Percentiles rank a stretch among this genome's conserved stretches.
Evolutionary conservation across 2,329 filamentous ascomycete genomes (phyloP).

Genomic region (Sclerotinia subarctica): DNA sequence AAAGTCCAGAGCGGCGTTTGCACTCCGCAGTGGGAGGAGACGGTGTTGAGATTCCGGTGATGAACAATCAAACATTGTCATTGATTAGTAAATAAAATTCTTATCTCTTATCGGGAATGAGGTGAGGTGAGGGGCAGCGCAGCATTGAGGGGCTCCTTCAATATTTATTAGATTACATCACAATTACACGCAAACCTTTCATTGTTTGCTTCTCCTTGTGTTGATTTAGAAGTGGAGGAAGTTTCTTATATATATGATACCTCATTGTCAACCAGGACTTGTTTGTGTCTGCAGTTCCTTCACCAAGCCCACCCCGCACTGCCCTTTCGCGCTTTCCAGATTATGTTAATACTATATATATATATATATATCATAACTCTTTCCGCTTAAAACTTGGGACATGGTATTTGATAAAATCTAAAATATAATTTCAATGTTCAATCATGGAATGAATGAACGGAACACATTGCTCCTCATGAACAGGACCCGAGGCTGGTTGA

Average conservation of each 20-base stretch:
- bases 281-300: neutral
- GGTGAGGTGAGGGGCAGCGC: too few relatives aligned
- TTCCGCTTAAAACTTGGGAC: too few relatives aligned
- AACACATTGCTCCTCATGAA: neutral
- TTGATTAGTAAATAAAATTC: constrained; percentile 13
- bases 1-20: constrained; percentile 2
- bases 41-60: constrained; percentile 19
- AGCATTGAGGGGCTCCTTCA: neutral
- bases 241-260: neutral
- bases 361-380: too few relatives aligned
- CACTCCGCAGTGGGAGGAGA: constrained; percentile 18
- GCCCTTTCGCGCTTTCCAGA: neutral
- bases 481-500: neutral
- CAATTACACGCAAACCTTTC: neutral
- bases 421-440: neutral
- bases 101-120: constrained; percentile 22
- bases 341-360: neutral
- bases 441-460: neutral
- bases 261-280: too few relatives aligned
- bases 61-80: constrained; percentile 1
- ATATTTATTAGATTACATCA: neutral
- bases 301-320: neutral
- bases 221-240: neutral
- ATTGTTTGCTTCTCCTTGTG: neutral
- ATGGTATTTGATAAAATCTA: neutral